Evolutionary conservation across 208 protist species (phyloP).

Genomic region (Leishmania major): DNA sequence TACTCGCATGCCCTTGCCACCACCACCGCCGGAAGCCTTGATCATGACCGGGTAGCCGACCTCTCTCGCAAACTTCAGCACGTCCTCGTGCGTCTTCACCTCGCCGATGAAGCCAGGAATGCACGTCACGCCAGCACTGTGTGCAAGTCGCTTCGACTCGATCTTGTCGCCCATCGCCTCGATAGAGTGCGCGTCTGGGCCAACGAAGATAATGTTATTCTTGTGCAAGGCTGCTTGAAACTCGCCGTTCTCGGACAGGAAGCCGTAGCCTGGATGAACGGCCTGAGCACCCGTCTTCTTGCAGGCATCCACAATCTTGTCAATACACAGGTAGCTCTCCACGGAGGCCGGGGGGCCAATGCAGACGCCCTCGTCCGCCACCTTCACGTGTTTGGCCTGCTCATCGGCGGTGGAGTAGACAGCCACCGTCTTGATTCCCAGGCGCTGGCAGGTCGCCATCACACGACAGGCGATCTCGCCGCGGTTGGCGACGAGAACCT

Average conservation of each 20-base stretch:
- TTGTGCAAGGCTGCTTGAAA: slow-evolving; percentile 87
- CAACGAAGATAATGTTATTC: slow-evolving; percentile 93
- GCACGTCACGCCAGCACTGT: slow-evolving; percentile 84
- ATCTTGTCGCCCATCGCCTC: slow-evolving; percentile 94
- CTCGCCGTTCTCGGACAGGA: slow-evolving; percentile 96
- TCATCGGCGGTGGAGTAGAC: slow-evolving; percentile 95
- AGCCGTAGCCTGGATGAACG: slow-evolving; percentile 98
- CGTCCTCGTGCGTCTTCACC: slow-evolving; percentile 36
- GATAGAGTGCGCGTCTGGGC: slow-evolving; percentile 93
- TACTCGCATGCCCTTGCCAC: slow-evolving; percentile 62
- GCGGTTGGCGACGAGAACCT: slow-evolving; percentile 97
- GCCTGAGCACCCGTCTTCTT: slow-evolving; percentile 87
- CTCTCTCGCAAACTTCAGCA: slow-evolving; percentile 55
- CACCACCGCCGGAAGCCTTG: slow-evolving; percentile 93
- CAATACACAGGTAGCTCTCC: slow-evolving; percentile 91
- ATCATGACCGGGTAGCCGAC: slow-evolving; percentile 97
- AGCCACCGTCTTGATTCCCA: slow-evolving; percentile 96
- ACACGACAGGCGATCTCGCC: slow-evolving; percentile 98
- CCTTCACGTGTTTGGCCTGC: slow-evolving; percentile 90
- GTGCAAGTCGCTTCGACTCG: slow-evolving; percentile 92
- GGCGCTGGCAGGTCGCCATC: slow-evolving; percentile 86
- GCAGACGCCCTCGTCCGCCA: slow-evolving; percentile 86
- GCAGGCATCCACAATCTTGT: slow-evolving; percentile 94
- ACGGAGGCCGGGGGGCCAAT: slow-evolving; percentile 60
- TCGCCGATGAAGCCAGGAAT: slow-evolving; percentile 72